Percentiles rank a stretch among this genome's conserved stretches.
phyloP scores from a whole-genome alignment of 768 basidiomycete genomes.

The Lyophyllum atratum region DNA sequence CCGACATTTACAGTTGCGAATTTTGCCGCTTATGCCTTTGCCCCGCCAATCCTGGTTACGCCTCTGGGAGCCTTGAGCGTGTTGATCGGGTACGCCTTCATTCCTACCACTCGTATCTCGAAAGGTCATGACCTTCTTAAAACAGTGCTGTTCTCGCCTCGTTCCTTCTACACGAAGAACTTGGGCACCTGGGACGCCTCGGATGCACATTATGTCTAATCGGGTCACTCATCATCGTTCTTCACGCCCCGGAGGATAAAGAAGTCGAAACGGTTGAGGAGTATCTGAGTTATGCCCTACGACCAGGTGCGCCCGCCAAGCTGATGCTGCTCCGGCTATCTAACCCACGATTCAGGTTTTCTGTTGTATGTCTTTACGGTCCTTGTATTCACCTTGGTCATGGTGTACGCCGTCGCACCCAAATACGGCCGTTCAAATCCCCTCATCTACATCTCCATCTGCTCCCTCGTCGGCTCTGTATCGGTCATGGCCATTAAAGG shows the following conservation, averaged over 20 bases:
- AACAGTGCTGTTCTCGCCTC: slow-evolving; percentile 90
- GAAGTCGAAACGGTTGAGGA: slow-evolving; percentile 92
- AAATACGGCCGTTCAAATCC: slow-evolving; percentile 87
- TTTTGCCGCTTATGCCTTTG: slow-evolving; percentile 97
- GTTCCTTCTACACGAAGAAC: slow-evolving; percentile 87
- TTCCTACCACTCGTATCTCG: background rate
- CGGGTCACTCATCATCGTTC: slow-evolving; percentile 91
- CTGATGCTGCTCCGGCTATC: background rate
- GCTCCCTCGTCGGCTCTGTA: slow-evolving; percentile 92
- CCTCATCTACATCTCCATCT: slow-evolving; percentile 92
- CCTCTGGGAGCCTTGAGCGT: slow-evolving; percentile 97
- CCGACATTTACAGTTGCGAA: slow-evolving; percentile 58
- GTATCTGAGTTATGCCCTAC: slow-evolving; percentile 88
- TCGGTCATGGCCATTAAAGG: slow-evolving; percentile 99
- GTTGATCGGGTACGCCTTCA: slow-evolving; percentile 80
- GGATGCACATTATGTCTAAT: slow-evolving; percentile 84
- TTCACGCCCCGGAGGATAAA: slow-evolving; percentile 97
- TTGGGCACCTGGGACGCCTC: slow-evolving; percentile 89
- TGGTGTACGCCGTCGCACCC: slow-evolving; percentile 87
- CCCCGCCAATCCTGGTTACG: slow-evolving; percentile 97
- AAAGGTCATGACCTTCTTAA: background rate
- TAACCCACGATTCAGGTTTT: slow-evolving; percentile 60
- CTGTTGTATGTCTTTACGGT: slow-evolving; percentile 88
- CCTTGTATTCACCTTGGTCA: slow-evolving; percentile 75
- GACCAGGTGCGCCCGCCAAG: slow-evolving; percentile 64